Evolutionary conservation across 495 filamentous ascomycete species (phyloP).

Genomic region (Hypoxylon crocopeplum): DNA sequence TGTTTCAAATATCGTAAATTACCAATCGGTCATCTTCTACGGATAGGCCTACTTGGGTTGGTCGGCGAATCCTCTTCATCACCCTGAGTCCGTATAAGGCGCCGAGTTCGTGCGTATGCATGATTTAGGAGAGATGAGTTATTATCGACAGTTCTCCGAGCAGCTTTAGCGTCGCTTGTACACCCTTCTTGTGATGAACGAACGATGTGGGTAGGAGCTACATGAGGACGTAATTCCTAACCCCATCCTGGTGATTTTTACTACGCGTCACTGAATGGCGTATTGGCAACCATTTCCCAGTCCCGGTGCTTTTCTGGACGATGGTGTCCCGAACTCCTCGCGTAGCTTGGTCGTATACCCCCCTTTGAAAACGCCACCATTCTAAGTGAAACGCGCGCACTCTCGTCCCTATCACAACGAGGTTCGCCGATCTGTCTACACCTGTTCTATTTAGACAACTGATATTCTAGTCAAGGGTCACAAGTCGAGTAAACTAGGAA

Average conservation of each 20-base stretch:
- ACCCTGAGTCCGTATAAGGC: not conserved
- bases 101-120: not conserved
- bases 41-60: not conserved
- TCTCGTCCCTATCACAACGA: no score
- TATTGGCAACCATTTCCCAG: not conserved
- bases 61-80: not conserved
- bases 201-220: not conserved
- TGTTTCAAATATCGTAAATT: not conserved
- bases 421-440: no score
- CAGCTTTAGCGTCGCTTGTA: not conserved
- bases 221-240: not conserved
- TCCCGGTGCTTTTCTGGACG: not conserved
- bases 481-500: no score
- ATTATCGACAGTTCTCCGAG: conserved; percentile 3
- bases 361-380: no score
- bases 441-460: no score
- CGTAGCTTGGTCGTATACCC: no score
- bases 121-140: not conserved
- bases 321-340: no score
- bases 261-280: not conserved
- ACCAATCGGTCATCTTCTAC: conserved; percentile 11
- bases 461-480: no score
- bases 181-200: conserved; percentile 1
- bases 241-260: not conserved
- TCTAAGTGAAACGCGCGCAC: no score